phyloP scores from a whole-genome alignment of 495 filamentous ascomycete genomes.

The Chaetomium tenue region DNA sequence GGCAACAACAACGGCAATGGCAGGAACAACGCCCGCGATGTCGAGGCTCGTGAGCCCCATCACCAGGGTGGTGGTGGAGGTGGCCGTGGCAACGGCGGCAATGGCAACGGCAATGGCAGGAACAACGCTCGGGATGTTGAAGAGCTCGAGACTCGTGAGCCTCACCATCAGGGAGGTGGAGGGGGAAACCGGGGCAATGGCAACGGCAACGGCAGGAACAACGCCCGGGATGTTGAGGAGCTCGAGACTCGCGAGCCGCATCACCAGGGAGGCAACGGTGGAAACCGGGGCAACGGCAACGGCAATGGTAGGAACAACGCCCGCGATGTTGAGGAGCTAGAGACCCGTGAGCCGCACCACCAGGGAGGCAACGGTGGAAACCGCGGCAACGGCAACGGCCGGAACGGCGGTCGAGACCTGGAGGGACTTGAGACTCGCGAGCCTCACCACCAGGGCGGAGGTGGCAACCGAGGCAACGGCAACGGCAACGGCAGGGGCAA shows the following conservation, averaged over 20 bases:
- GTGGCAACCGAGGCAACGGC: background rate
- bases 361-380: slow-evolving; percentile 6
- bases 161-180: slow-evolving; percentile 5
- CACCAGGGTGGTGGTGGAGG: slow-evolving; percentile 1
- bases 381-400: slow-evolving; percentile 1
- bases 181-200: background rate
- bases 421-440: slow-evolving; percentile 8
- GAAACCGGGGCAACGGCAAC: background rate
- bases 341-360: slow-evolving; percentile 7
- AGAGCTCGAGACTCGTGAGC: slow-evolving; percentile 8
- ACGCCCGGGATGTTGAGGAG: slow-evolving; percentile 1
- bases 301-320: background rate
- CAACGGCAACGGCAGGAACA: background rate
- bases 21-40: background rate
- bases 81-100: background rate
- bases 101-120: background rate
- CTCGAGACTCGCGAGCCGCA: slow-evolving; percentile 9
- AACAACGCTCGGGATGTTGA: background rate
- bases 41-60: slow-evolving; percentile 3
- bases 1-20: background rate
- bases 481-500: background rate
- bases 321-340: background rate
- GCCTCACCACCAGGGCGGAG: slow-evolving; percentile 4
- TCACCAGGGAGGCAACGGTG: slow-evolving; percentile 4
- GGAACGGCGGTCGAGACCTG: background rate